Evolutionary conservation across 176 grass and related monocot genomes (phyloP), one percentile per base, ranked within the genome.

Genomic region (Typha latifolia): DNA sequence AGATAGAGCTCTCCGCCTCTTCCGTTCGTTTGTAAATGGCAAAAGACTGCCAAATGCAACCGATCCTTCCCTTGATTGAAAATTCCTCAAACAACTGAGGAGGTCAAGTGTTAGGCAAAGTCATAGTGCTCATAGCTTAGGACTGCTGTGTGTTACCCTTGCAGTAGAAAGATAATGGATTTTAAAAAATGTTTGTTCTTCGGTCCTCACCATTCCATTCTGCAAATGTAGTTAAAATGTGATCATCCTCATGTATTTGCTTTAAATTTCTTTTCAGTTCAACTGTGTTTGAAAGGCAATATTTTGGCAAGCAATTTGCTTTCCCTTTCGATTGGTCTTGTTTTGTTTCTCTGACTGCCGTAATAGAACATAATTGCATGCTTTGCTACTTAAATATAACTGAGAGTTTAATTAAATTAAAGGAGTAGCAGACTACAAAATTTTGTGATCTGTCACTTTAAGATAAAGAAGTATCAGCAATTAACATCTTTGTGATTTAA

Each of bases 1-100:
- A 47, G 89, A 80, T 24, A 68, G 94, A 62, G 89, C 94, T 63
- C 85, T 99, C 4, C 4, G 76, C 19, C 71, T 99, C 14, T 99
- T 99, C 77, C 74, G 5, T 62, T 99, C 89, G 4, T 83, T 99
- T 66, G 66, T 87, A 48, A 77, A 73, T 10, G 83, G 89, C 22
- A 74, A 76, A 70, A 93, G 86, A 62, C 76, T 93, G 34, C 89
- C 94, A 49, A 93, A 99, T 63, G 82, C 89, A 69, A 99, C 89
- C 5, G 3, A 71, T 73, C 78, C 84, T 62, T 21, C 76, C 0
- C 84, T 93, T 63, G 62, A 78, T 16, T 96, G 81, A 89, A 43
- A 52, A 31, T 59, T 64, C 43, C 26, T 82, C 53, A 19, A 21
- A 22, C 53, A 19, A 21, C 16, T 43, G 37, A 43, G 37, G 18